Conservation (phyloP, 805 yeast species). For the Wickerhamomyces sydowiorum region DNA sequence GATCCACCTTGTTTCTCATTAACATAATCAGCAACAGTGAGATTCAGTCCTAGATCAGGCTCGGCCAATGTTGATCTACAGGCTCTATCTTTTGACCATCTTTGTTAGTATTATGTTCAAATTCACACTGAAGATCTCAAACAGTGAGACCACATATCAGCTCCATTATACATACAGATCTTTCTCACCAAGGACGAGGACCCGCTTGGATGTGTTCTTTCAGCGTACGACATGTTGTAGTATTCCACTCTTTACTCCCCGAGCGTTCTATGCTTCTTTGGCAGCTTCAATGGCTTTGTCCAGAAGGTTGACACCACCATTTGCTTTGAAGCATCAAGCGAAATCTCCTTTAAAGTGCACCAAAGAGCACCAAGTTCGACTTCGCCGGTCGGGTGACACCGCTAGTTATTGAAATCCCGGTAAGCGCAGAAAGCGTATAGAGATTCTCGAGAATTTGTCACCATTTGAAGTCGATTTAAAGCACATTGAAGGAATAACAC, state of each 20-base stretch:
- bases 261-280: background rate
- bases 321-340: too few species aligned
- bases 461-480: too few species aligned
- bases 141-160: constrained; percentile 4
- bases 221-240: constrained; percentile 9
- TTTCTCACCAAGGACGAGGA: constrained; percentile 33
- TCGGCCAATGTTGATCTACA: constrained; percentile 77
- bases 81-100: constrained; percentile 60
- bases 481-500: too few species aligned
- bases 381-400: background rate
- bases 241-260: background rate
- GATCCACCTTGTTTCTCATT: constrained; percentile 87
- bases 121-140: constrained; percentile 4
- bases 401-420: background rate
- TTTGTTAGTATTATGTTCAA: constrained; percentile 1
- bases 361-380: background rate
- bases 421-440: background rate
- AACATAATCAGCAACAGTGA: constrained; percentile 90
- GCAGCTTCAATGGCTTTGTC: background rate
- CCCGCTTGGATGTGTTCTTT: constrained; percentile 16
- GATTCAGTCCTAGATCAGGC: constrained; percentile 82
- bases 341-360: background rate
- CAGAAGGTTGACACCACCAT: too few species aligned
- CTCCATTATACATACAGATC: constrained; percentile 32
- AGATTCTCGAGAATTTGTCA: background rate